These are phyloP conservation scores for Arabidopsis lyrata DNA, from an alignment of 441 rosid species.

Conservation along the genomic window DNA sequence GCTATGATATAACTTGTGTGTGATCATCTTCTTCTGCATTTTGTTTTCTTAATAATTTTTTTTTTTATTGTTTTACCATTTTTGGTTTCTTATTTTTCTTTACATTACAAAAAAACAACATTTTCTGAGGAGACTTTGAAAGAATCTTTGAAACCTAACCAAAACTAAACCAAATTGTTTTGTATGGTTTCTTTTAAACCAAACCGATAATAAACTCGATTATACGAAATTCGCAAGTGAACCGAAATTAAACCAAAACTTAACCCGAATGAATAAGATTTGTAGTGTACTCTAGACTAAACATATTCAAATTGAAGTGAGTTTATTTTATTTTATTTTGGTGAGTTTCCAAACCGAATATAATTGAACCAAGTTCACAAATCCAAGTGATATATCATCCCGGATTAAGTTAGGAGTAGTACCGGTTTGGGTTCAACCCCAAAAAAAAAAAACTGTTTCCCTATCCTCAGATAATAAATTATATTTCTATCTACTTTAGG, in stretches of 20 bases:
- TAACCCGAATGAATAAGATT: too few species aligned
- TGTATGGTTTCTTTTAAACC: background rate
- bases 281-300: too few species aligned
- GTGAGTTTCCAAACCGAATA: background rate
- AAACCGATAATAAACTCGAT: background rate
- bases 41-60: background rate
- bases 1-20: constrained; percentile 27
- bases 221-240: background rate
- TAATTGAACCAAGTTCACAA: background rate
- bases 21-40: constrained; percentile 30
- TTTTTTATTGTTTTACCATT: constrained; percentile 21
- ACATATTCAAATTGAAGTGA: too few species aligned
- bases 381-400: too few species aligned
- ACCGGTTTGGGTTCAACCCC: background rate
- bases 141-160: background rate
- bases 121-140: background rate
- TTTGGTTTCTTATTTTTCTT: constrained; percentile 7
- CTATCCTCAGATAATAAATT: too few species aligned
- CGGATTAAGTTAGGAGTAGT: too few species aligned
- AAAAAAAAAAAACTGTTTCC: background rate
- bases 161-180: background rate
- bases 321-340: too few species aligned
- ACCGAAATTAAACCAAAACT: too few species aligned
- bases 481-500: too few species aligned
- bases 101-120: background rate